phyloP scores from a whole-genome alignment of 2,329 filamentous ascomycete species.

The Aureobasidium sp. region DNA sequence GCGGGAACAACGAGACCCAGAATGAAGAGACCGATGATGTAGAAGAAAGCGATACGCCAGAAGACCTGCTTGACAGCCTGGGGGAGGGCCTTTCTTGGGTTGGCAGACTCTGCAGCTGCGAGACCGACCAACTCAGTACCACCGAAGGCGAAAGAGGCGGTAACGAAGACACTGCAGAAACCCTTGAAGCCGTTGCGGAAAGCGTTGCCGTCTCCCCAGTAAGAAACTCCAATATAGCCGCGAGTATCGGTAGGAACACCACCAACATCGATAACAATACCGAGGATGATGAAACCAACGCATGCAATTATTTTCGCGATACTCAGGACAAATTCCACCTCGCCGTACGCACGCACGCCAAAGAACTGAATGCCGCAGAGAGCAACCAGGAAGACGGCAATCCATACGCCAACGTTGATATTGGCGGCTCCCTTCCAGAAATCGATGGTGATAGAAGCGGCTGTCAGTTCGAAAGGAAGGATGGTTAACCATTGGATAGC shows the following conservation, averaged over 20 bases:
- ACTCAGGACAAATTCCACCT: constrained; percentile 27
- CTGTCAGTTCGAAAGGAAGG: constrained; percentile 25
- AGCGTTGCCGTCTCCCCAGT: constrained; percentile 29
- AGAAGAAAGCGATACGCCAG: constrained; percentile 20
- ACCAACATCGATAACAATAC: constrained; percentile 50
- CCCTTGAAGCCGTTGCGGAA: constrained; percentile 54
- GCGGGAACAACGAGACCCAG: constrained; percentile 18
- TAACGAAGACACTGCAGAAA: constrained; percentile 55
- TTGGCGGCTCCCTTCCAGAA: constrained; percentile 17
- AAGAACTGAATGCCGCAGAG: constrained; percentile 26
- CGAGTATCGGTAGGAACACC: constrained; percentile 45
- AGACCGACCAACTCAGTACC: constrained; percentile 49
- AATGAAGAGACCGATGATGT: constrained; percentile 19
- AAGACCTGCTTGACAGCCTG: constrained; percentile 18
- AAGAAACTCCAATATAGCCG: constrained; percentile 52
- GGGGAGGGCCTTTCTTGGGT: constrained; percentile 35
- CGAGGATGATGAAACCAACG: constrained; percentile 56
- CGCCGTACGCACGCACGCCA: constrained; percentile 23
- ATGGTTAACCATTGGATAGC: constrained; percentile 25
- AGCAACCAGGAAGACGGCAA: constrained; percentile 26
- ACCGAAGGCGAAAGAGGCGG: constrained; percentile 54
- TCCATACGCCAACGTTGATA: constrained; percentile 24
- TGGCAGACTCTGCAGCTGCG: constrained; percentile 40
- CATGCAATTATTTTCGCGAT: constrained; percentile 36
- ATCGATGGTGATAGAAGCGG: constrained; percentile 19